Evolutionary conservation across 2,329 filamentous ascomycete species (phyloP), one percentile per base, ranked within the genome.

Genomic region (Colletotrichum tropicale): DNA sequence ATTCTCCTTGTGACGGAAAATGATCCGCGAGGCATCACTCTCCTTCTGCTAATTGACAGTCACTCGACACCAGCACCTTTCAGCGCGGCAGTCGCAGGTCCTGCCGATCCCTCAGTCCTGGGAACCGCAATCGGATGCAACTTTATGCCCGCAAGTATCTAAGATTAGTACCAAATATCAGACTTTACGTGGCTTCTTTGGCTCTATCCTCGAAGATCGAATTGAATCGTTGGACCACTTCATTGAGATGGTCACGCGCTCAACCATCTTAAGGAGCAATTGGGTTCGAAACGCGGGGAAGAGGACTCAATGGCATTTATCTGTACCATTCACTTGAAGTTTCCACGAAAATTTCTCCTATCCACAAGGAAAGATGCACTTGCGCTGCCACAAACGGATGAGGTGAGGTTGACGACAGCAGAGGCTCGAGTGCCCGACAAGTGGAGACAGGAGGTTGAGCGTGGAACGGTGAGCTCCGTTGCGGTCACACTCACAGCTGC

Each of bases 391-490:
- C n/a, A 24, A 24, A 52, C n/a, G 43, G 12, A 61, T 21, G 26
- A 32, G n/a, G 18, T 32, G 58, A 61, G 48, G 28, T 21, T 56
- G 30, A n/a, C 15, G 48, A 24, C n/a, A 48, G 18, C 16, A 21
- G 24, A 52, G 52, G 65, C 43, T 55, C 43, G 10, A 43, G 66
- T 16, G 21, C 16, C 16, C 36, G 15, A 16, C 10, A 32, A 66
- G 68, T 66, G 68, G 68, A 66, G 72, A 71, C 67, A 24, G 36
- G 72, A 66, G 32, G 72, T 75, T 66, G 61, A 61, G 52, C 16
- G 18, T n/a, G 18, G 48, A 38, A 52, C 71, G 67, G 67, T 70
- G 71, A 71, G 66, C 30, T 66, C 68, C 68, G 68, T 66, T 18
- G 62, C 36, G 32, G 24, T 26, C 48, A 21, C 24, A 24, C 16